Percentiles rank a stretch among this genome's conserved stretches.
These are phyloP conservation scores for Teratosphaeria gauchensis DNA, from an alignment of 2,329 filamentous ascomycete species.

Conservation along the genomic window DNA sequence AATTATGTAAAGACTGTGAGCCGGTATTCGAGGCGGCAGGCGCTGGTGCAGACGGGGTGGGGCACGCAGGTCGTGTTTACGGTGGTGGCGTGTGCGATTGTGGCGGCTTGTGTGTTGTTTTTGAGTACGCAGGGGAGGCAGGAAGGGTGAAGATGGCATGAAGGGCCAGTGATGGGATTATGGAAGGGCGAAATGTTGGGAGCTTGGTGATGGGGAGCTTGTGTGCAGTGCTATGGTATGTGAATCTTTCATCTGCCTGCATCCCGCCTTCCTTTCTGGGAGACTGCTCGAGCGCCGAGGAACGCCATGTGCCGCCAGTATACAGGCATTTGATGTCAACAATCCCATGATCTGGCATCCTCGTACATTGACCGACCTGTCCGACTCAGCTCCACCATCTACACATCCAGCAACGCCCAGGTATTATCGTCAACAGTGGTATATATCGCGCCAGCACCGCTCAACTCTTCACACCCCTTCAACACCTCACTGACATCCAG, in stretches of 20 bases:
- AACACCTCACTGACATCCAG: slow-evolving; percentile 62
- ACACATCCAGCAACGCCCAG: slow-evolving; percentile 73
- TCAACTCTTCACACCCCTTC: slow-evolving; percentile 71
- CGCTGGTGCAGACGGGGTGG: slow-evolving; percentile 87
- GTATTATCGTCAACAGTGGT: slow-evolving; percentile 89
- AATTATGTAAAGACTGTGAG: slow-evolving; percentile 82
- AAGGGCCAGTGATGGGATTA: too few relatives aligned
- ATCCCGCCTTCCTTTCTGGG: too few relatives aligned
- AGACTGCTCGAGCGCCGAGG: too few relatives aligned
- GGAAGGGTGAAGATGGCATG: not conserved
- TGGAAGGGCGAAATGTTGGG: too few relatives aligned
- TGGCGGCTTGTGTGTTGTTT: slow-evolving; percentile 56
- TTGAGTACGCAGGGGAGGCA: slow-evolving; percentile 34
- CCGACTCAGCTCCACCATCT: slow-evolving; percentile 2
- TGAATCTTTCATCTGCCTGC: too few relatives aligned
- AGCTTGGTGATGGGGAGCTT: too few relatives aligned
- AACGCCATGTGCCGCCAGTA: too few relatives aligned
- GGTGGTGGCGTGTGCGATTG: slow-evolving; percentile 51
- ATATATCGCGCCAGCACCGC: slow-evolving; percentile 66
- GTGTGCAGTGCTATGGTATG: too few relatives aligned
- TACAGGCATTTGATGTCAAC: not conserved
- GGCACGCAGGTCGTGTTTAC: slow-evolving; percentile 75
- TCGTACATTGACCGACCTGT: too few relatives aligned
- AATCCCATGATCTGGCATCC: too few relatives aligned
- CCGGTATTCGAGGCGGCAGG: slow-evolving; percentile 66